These are phyloP conservation scores for Craterostigma plantagineum DNA, from an alignment of 257 asterid species.

Conservation along the genomic window DNA sequence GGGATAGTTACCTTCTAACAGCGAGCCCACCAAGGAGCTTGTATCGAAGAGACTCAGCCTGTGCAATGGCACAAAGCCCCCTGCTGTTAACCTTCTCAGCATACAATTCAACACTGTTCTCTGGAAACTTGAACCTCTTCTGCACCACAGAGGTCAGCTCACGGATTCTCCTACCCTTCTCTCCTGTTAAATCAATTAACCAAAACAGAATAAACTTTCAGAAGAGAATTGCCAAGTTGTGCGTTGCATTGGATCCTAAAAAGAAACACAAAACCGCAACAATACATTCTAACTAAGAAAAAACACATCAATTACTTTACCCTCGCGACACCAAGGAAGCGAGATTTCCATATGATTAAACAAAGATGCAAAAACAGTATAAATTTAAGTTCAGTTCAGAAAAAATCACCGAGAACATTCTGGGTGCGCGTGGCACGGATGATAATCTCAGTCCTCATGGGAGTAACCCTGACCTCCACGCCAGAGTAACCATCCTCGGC, in stretches of 20 bases:
- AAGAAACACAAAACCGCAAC: neutral
- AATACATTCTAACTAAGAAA: neutral
- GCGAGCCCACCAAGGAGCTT: slow-evolving; percentile 6
- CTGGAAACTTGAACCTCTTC: slow-evolving; percentile 7
- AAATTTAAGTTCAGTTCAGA: neutral
- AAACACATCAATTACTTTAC: too few species aligned
- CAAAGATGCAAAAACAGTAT: neutral
- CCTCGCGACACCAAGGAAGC: too few species aligned
- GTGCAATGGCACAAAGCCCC: slow-evolving; percentile 3
- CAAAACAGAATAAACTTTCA: neutral
- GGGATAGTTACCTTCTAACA: neutral
- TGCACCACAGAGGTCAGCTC: slow-evolving; percentile 5
- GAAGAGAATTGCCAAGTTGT: neutral
- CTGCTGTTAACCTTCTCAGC: slow-evolving; percentile 5
- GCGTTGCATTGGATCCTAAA: neutral
- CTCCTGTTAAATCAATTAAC: neutral
- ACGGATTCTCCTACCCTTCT: slow-evolving; percentile 5
- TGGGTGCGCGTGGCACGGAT: slow-evolving; percentile 4
- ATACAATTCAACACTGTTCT: slow-evolving; percentile 3
- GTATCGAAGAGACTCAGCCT: slow-evolving; percentile 4
- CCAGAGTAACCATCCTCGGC: slow-evolving; percentile 6
- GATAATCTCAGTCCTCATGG: slow-evolving; percentile 4
- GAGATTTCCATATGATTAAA: too few species aligned
- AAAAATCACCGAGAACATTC: slow-evolving; percentile 1
- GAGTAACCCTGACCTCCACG: slow-evolving; percentile 5